These are phyloP conservation scores for Epichloe hybrida DNA, from an alignment of 2,329 filamentous ascomycete genomes.

Conservation along the genomic window DNA sequence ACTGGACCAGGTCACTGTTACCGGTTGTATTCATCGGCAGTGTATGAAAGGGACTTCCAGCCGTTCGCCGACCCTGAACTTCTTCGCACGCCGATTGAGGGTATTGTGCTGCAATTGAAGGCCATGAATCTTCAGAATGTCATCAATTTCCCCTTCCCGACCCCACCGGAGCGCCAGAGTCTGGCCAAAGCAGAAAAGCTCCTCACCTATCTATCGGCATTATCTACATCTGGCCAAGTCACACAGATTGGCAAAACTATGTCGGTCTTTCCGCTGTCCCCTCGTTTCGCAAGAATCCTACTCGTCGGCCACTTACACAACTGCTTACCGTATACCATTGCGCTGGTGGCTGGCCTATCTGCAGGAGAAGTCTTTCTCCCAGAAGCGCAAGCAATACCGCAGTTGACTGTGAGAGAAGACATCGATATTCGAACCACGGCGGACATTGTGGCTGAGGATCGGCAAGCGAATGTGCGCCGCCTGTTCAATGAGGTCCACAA, in stretches of 20 bases:
- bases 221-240: conserved; percentile 58
- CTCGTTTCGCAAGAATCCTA: conserved; percentile 85
- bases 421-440: conserved; percentile 45
- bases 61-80: conserved; percentile 84
- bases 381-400: conserved; percentile 61
- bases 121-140: conserved; percentile 85
- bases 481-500: conserved; percentile 59
- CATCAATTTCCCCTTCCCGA: conserved; percentile 86
- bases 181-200: conserved; percentile 76
- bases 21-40: conserved; percentile 81
- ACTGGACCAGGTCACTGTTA: conserved; percentile 96
- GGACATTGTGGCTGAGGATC: conserved; percentile 59
- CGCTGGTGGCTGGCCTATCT: conserved; percentile 76
- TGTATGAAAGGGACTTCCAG: conserved; percentile 80
- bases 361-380: conserved; percentile 79
- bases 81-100: conserved; percentile 80
- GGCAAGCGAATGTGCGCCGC: conserved; percentile 48
- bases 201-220: conserved; percentile 70
- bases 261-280: conserved; percentile 79
- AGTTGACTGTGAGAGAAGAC: conserved; percentile 32
- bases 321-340: conserved; percentile 75
- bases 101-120: conserved; percentile 85
- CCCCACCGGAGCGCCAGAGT: conserved; percentile 63
- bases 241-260: conserved; percentile 70
- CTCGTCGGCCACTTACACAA: conserved; percentile 71